phyloP scores from a whole-genome alignment of 2,329 filamentous ascomycete species.

The Xylariaceae sp. region DNA sequence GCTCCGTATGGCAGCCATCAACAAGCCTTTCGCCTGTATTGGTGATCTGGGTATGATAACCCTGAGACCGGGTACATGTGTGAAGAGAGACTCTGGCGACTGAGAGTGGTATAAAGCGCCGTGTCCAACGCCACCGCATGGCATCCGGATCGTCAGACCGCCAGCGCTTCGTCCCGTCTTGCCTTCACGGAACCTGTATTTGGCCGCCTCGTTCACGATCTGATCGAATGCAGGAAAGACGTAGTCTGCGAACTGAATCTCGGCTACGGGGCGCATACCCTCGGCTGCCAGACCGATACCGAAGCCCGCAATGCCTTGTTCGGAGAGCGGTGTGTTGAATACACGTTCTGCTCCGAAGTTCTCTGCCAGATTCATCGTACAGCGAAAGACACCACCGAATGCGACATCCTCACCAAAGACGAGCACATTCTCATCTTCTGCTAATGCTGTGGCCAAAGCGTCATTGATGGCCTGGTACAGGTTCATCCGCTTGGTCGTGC shows the following conservation, averaged over 20 bases:
- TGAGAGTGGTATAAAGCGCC: slow-evolving; percentile 86
- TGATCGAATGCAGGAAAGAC: slow-evolving; percentile 91
- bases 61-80: slow-evolving; percentile 77
- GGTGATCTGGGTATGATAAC: slow-evolving; percentile 85
- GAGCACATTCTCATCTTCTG: slow-evolving; percentile 77
- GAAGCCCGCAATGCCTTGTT: slow-evolving; percentile 93
- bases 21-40: slow-evolving; percentile 79
- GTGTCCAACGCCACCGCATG: slow-evolving; percentile 82
- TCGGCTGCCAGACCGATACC: slow-evolving; percentile 85
- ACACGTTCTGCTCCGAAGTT: slow-evolving; percentile 84
- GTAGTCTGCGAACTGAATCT: slow-evolving; percentile 95
- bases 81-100: slow-evolving; percentile 82
- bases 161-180: slow-evolving; percentile 57
- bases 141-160: slow-evolving; percentile 84
- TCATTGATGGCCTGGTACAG: slow-evolving; percentile 92
- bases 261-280: slow-evolving; percentile 87
- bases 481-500: slow-evolving; percentile 80
- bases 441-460: slow-evolving; percentile 75
- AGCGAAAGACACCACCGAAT: slow-evolving; percentile 94
- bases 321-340: slow-evolving; percentile 92
- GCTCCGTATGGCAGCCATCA: slow-evolving; percentile 69
- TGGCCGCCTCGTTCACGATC: slow-evolving; percentile 88
- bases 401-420: slow-evolving; percentile 96
- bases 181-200: slow-evolving; percentile 74
- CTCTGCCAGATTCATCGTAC: slow-evolving; percentile 82